Percentiles rank a stretch among this genome's conserved stretches.
These are phyloP conservation scores for Syzygium malaccense DNA, from an alignment of 441 rosid species.

Conservation along the genomic window DNA sequence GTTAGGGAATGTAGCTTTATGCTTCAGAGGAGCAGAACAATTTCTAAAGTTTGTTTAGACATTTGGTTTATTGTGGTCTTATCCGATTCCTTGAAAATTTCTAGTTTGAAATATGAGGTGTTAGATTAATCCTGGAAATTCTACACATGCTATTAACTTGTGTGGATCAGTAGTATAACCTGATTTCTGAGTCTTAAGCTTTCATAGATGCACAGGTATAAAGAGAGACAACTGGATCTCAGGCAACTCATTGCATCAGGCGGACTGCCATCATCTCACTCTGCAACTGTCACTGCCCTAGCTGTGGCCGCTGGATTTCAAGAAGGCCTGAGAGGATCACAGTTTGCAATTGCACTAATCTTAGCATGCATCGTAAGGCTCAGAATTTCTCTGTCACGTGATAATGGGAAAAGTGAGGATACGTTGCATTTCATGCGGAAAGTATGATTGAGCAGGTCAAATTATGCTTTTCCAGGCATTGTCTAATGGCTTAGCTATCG, in stretches of 20 bases:
- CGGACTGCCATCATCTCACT: slow-evolving; percentile 74
- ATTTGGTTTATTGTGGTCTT: neutral
- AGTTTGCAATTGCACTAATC: slow-evolving; percentile 39
- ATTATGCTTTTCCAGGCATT: neutral
- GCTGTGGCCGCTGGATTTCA: slow-evolving; percentile 51
- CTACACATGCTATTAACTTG: neutral
- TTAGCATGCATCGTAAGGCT: slow-evolving; percentile 45
- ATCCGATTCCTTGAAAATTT: neutral
- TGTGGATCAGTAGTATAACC: neutral
- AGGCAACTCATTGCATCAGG: slow-evolving; percentile 62
- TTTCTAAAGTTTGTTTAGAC: neutral
- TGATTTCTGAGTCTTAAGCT: slow-evolving; percentile 25
- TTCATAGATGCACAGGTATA: slow-evolving; percentile 51
- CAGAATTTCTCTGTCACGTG: neutral
- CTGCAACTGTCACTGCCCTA: slow-evolving; percentile 57
- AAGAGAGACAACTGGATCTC: slow-evolving; percentile 49
- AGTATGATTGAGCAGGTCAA: neutral
- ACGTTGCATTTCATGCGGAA: neutral
- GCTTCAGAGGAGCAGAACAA: neutral
- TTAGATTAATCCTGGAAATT: neutral
- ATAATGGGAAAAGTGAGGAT: neutral
- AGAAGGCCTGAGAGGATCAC: slow-evolving; percentile 57
- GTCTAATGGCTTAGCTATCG: too few species aligned
- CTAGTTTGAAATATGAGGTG: neutral
- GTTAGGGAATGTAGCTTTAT: neutral